Conservation (phyloP, 441 rosid genomes). For the Eutrema salsugineum region DNA sequence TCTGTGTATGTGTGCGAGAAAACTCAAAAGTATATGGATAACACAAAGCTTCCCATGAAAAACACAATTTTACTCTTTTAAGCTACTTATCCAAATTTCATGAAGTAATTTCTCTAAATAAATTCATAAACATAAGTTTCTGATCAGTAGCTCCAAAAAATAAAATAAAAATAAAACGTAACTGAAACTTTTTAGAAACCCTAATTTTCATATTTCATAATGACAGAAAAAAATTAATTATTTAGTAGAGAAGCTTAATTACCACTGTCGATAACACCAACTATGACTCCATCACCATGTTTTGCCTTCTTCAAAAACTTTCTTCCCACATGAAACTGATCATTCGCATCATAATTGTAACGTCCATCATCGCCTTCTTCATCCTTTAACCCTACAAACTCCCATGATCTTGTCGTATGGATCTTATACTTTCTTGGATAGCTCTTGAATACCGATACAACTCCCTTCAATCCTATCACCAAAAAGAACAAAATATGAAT, state of each 20-base stretch:
- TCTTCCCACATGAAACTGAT: conserved; percentile 10
- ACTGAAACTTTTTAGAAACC: background rate
- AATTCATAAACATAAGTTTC: background rate
- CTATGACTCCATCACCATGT: conserved; percentile 52
- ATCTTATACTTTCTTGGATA: conserved; percentile 30
- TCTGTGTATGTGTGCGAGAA: background rate
- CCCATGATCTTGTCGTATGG: conserved; percentile 74
- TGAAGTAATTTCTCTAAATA: background rate
- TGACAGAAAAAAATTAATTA: background rate
- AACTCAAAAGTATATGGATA: background rate
- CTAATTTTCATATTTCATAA: background rate
- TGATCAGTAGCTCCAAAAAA: background rate
- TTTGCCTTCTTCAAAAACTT: conserved; percentile 37
- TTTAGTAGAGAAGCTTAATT: background rate
- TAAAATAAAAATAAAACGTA: background rate
- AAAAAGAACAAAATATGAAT: background rate
- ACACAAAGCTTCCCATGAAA: background rate
- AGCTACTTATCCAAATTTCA: background rate
- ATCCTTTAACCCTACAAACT: conserved; percentile 54
- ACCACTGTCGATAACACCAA: conserved; percentile 71
- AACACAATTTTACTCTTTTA: background rate
- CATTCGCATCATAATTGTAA: background rate
- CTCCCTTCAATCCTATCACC: conserved; percentile 38
- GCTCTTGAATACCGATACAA: conserved; percentile 43
- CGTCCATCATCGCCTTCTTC: background rate